These are phyloP conservation scores for Cyclotella baltica DNA, from an alignment of 108 stramenopile genomes.

Conservation along the genomic window DNA sequence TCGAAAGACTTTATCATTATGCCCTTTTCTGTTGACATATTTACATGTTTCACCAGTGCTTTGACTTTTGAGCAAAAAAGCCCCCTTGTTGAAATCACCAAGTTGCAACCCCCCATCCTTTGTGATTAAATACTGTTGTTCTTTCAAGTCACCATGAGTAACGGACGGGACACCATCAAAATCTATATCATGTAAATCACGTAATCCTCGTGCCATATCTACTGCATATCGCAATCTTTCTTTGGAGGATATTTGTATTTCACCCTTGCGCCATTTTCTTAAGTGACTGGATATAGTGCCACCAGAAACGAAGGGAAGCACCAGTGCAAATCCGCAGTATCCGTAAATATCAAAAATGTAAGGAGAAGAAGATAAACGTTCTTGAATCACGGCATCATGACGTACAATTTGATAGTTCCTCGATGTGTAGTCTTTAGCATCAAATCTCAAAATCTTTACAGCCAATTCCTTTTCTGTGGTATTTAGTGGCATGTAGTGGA, in stretches of 20 bases:
- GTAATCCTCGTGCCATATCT: slow-evolving; percentile 35
- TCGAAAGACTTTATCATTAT: slow-evolving; percentile 47
- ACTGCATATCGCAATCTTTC: slow-evolving; percentile 33
- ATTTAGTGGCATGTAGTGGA: too few species aligned
- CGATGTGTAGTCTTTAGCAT: slow-evolving; percentile 21
- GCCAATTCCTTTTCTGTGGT: slow-evolving; percentile 27
- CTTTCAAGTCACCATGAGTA: slow-evolving; percentile 51
- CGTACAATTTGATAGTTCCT: slow-evolving; percentile 50
- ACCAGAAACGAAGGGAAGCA: slow-evolving; percentile 32
- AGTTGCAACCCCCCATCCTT: slow-evolving; percentile 37
- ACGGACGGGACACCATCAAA: slow-evolving; percentile 47
- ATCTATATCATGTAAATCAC: slow-evolving; percentile 54
- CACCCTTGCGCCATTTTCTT: slow-evolving; percentile 11
- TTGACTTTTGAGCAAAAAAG: slow-evolving; percentile 29
- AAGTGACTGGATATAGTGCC: slow-evolving; percentile 27
- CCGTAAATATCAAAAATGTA: slow-evolving; percentile 42
- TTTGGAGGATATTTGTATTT: slow-evolving; percentile 16
- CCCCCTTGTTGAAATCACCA: slow-evolving; percentile 54
- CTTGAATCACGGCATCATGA: slow-evolving; percentile 43
- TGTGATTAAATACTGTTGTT: slow-evolving; percentile 38
- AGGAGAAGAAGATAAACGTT: slow-evolving; percentile 35
- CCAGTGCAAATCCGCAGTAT: slow-evolving; percentile 43
- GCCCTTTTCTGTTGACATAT: slow-evolving; percentile 31
- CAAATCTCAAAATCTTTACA: slow-evolving; percentile 38
- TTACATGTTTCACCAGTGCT: slow-evolving; percentile 37